Base-by-base conservation (phyloP, 2,329 filamentous ascomycete species). In the Incumbomyces lentus region DNA sequence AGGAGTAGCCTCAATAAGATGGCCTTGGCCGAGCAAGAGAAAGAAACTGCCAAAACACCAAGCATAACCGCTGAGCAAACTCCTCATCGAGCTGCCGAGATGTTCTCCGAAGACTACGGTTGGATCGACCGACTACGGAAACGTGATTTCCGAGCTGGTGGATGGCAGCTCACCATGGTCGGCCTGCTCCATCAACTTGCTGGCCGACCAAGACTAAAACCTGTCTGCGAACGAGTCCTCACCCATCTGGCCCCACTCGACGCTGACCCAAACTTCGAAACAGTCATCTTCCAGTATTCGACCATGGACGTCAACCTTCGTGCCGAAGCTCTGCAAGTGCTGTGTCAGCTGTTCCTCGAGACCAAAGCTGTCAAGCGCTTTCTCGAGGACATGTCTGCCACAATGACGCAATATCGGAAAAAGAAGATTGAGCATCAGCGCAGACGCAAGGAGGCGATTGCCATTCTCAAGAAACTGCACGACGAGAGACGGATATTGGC, bases 371-470 rank as follows among this genome's bases (percentile, higher is more conserved):
- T 96, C 55, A 82, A 90, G 44, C 82, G 79, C 13, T 94, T 93
- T 61, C 84, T 98, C 72, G 87, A 95, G 55, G 83, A 90, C 52
- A 94, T 89, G 66, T 87, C 84, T 53, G 86, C 90, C 60, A 85
- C 87, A 45, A 95, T 96, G 89, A 98, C 92, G 1, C 79, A 81
- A 46, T 87, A 93, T 60, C 82, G 92, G 41, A 98, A 98, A 65
- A 85, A 93, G 62, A 95, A 95, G 69, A 95, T 95, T 51, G 86
- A 94, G 54, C 84, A 81, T 66, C 90, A 96, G 66, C 79, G 88
- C 54, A 79, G 84, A 56, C 81, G 84, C 53, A 83, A 81, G 63
- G 66, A 69, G 55, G 65, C 71, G 70, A 77, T 49, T 30, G 66
- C 68, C 49, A 70, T 69, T 51, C 60, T 73, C 46, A 67, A 68